Conservation (phyloP, 495 filamentous ascomycete species). For the Daldinia decipiens region DNA sequence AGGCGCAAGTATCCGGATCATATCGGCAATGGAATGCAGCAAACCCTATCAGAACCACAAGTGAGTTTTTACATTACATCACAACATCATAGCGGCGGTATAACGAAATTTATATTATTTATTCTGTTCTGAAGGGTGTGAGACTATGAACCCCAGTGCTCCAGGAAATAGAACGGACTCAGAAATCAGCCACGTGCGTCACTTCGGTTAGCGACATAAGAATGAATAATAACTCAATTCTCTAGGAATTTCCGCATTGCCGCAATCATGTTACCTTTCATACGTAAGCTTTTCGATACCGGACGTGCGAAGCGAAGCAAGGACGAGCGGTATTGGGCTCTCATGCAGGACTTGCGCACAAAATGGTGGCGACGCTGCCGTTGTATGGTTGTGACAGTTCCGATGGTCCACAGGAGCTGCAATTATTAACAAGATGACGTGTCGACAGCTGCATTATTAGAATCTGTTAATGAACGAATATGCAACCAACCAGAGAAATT, state of each 20-base stretch:
- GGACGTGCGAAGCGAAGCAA: slow-evolving; percentile 5
- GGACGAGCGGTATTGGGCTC: slow-evolving; percentile 17
- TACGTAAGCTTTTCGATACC: slow-evolving; percentile 22
- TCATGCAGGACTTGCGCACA: slow-evolving; percentile 15
- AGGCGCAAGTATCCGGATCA: slow-evolving; percentile 15
- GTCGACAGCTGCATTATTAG: slow-evolving; percentile 21
- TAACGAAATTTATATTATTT: slow-evolving; percentile 1
- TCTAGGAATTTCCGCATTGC: slow-evolving; percentile 1
- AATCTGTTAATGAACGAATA: slow-evolving; percentile 14
- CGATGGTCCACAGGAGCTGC: slow-evolving; percentile 29
- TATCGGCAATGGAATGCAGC: slow-evolving; percentile 39
- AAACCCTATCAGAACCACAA: slow-evolving; percentile 43
- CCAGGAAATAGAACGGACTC: slow-evolving; percentile 26
- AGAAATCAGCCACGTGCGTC: slow-evolving; percentile 36
- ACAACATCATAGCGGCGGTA: background rate
- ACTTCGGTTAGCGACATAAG: slow-evolving; percentile 12
- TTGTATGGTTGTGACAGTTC: slow-evolving; percentile 20
- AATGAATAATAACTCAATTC: slow-evolving; percentile 26
- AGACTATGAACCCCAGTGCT: no score
- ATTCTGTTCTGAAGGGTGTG: background rate
- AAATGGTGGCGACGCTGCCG: slow-evolving; percentile 6
- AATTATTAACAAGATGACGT: slow-evolving; percentile 40
- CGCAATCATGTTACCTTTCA: background rate
- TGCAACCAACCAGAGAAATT: slow-evolving; percentile 1
- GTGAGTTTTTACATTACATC: slow-evolving; percentile 17